These are phyloP conservation scores for Spiromastix sp. DNA, from an alignment of 2,329 filamentous ascomycete species.

Conservation along the genomic window DNA sequence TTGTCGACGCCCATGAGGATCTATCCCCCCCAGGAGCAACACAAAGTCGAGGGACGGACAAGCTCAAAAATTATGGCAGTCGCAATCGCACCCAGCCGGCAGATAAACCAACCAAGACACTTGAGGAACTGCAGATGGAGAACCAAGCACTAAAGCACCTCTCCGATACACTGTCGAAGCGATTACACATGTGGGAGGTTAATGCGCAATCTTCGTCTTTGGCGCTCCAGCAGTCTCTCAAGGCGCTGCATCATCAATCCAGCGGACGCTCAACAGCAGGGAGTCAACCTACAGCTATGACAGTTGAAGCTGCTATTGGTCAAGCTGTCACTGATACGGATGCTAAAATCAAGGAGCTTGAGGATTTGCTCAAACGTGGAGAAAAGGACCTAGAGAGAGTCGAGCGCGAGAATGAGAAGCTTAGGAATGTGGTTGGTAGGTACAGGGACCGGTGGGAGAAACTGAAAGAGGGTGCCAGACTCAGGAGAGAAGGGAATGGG, in stretches of 20 bases:
- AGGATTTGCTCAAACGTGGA: slow-evolving; percentile 52
- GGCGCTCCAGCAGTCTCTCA: slow-evolving; percentile 73
- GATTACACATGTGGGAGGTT: slow-evolving; percentile 87
- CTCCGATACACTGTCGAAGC: slow-evolving; percentile 74
- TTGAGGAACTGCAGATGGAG: slow-evolving; percentile 82
- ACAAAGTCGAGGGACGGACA: slow-evolving; percentile 33
- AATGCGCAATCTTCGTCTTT: slow-evolving; percentile 80
- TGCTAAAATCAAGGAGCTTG: slow-evolving; percentile 53
- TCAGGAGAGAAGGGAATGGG: slow-evolving; percentile 23
- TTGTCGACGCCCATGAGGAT: slow-evolving; percentile 76
- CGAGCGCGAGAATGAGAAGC: slow-evolving; percentile 50
- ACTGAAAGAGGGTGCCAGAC: slow-evolving; percentile 54
- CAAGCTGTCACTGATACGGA: slow-evolving; percentile 30
- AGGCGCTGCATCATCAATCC: slow-evolving; percentile 36
- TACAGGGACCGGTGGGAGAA: slow-evolving; percentile 60
- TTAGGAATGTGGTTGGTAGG: slow-evolving; percentile 42
- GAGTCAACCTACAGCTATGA: slow-evolving; percentile 3
- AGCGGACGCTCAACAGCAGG: slow-evolving; percentile 12
- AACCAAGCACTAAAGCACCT: slow-evolving; percentile 78
- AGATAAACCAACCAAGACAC: slow-evolving; percentile 47
- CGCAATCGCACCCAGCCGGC: slow-evolving; percentile 21
- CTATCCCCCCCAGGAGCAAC: slow-evolving; percentile 39
- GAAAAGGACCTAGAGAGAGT: slow-evolving; percentile 54
- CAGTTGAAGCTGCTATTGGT: not conserved
- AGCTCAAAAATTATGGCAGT: slow-evolving; percentile 23